These are phyloP conservation scores for Solanum raphanifolium DNA, from an alignment of 257 asterid species.

Conservation along the genomic window DNA sequence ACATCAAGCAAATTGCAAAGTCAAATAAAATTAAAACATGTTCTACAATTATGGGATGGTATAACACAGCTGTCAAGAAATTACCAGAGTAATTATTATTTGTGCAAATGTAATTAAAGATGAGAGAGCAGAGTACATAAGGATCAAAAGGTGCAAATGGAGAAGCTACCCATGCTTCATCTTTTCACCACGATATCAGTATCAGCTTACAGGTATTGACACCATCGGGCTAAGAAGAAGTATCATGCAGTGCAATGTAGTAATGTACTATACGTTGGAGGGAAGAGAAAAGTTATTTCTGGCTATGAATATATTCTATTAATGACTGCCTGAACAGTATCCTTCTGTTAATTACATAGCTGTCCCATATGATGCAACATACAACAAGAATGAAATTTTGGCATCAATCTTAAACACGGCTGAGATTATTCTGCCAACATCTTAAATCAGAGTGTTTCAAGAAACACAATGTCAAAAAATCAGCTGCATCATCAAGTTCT, in stretches of 20 bases:
- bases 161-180: not conserved
- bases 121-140: not conserved
- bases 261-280: not conserved
- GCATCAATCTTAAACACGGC: not conserved
- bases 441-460: not conserved
- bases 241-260: not conserved
- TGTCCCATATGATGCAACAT: not conserved
- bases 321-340: not conserved
- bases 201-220: not conserved
- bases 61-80: not conserved
- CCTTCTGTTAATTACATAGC: not conserved
- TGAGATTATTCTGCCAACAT: not conserved
- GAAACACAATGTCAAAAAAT: not conserved
- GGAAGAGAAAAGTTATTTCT: not conserved
- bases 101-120: not conserved
- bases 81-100: not conserved
- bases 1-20: constrained; percentile 24
- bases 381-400: not conserved
- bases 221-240: not conserved
- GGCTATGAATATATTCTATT: not conserved
- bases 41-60: not conserved
- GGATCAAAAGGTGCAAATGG: not conserved
- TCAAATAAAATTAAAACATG: not conserved
- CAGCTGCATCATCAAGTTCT: not conserved
- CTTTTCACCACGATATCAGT: not conserved